phyloP scores from a whole-genome alignment of 805 yeast species.

The Candida dajiaensis region DNA sequence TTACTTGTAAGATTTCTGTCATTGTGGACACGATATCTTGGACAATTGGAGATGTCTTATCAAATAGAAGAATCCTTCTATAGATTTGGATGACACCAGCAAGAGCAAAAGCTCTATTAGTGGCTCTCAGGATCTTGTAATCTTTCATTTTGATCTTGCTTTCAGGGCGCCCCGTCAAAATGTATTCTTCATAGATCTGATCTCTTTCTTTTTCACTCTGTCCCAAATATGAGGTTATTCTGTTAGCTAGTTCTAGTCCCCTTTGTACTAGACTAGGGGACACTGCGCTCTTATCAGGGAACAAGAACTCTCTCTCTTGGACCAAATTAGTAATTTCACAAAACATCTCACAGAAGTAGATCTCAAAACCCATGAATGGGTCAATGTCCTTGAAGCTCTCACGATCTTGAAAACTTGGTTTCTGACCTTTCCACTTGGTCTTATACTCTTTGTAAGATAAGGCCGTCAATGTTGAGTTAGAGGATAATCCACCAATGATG shows the following conservation, averaged over 20 bases:
- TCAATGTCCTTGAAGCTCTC: constrained; percentile 42
- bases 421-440: constrained; percentile 17
- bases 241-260: constrained; percentile 37
- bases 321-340: constrained; percentile 42
- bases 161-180: constrained; percentile 7
- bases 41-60: constrained; percentile 40
- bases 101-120: constrained; percentile 46
- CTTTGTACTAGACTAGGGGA: constrained; percentile 7
- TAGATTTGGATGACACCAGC: constrained; percentile 53
- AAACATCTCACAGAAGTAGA: constrained; percentile 51
- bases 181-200: constrained; percentile 13
- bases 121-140: constrained; percentile 32
- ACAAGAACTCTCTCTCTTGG: constrained; percentile 20
- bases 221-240: constrained; percentile 22
- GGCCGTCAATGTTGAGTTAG: constrained; percentile 29
- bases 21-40: constrained; percentile 35
- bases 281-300: constrained; percentile 11
- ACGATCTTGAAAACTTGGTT: constrained; percentile 14
- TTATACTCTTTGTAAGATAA: constrained; percentile 27
- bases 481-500: constrained; percentile 55
- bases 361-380: constrained; percentile 60
- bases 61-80: constrained; percentile 48
- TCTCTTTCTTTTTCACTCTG: constrained; percentile 23
- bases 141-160: constrained; percentile 3
- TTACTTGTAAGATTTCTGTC: constrained; percentile 25